Conservation (phyloP, 2,329 filamentous ascomycete genomes). For the Diplocarpon rosae region DNA sequence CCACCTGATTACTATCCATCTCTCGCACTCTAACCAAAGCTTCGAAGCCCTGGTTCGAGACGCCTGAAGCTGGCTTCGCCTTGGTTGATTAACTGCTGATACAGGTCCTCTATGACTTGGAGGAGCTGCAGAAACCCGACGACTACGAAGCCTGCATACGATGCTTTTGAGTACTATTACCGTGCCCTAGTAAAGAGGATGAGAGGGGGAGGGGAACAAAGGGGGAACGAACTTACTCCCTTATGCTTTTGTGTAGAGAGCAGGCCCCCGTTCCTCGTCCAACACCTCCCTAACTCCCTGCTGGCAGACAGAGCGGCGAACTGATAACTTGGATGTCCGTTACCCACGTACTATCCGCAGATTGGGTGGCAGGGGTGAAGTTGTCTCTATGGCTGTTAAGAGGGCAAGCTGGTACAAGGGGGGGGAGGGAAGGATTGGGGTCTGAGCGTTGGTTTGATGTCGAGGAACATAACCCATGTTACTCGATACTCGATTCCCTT, state of each 20-base stretch:
- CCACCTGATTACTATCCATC: slow-evolving; percentile 20
- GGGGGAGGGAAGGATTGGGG: slow-evolving; percentile 35
- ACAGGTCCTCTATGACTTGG: slow-evolving; percentile 30
- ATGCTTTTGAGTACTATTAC: slow-evolving; percentile 23
- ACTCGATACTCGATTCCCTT: slow-evolving; percentile 58
- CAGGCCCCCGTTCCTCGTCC: slow-evolving; percentile 41
- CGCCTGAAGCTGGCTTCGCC: slow-evolving; percentile 16
- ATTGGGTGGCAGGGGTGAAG: slow-evolving; percentile 43
- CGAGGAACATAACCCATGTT: slow-evolving; percentile 59
- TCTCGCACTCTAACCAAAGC: slow-evolving; percentile 19
- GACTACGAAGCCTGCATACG: slow-evolving; percentile 49
- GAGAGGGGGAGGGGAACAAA: not conserved
- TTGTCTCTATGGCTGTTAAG: slow-evolving; percentile 28
- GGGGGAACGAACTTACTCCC: slow-evolving; percentile 35
- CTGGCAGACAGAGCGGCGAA: slow-evolving; percentile 36
- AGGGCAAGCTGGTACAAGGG: slow-evolving; percentile 9
- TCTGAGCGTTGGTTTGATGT: slow-evolving; percentile 45
- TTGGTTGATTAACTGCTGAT: slow-evolving; percentile 30
- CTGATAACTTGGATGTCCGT: slow-evolving; percentile 56
- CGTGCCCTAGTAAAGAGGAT: not conserved
- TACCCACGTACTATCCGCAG: slow-evolving; percentile 45
- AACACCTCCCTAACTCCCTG: slow-evolving; percentile 27
- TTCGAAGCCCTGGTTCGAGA: slow-evolving; percentile 15
- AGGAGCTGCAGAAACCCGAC: slow-evolving; percentile 37
- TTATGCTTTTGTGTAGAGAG: no score